Evolutionary conservation across 768 basidiomycete species (phyloP).

Genomic region (Boletus patriciae): DNA sequence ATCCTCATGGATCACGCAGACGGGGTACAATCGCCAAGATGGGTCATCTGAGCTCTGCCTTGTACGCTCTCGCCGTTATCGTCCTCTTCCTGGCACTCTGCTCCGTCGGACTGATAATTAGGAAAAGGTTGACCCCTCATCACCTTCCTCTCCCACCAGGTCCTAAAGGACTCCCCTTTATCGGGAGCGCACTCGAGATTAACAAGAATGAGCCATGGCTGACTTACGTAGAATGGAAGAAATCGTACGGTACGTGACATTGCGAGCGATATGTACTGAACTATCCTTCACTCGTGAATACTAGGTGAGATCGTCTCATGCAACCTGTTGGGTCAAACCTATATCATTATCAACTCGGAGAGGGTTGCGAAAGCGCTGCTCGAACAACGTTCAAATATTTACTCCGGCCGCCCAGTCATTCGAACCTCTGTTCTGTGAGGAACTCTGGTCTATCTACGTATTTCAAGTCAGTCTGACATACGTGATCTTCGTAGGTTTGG

Average conservation of each 20-base stretch:
- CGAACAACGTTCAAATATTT: slow-evolving; percentile 27
- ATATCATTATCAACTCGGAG: slow-evolving; percentile 26
- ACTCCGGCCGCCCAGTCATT: slow-evolving; percentile 22
- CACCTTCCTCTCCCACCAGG: slow-evolving; percentile 29
- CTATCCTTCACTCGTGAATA: background rate
- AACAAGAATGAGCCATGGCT: slow-evolving; percentile 31
- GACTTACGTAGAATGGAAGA: slow-evolving; percentile 33
- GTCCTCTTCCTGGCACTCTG: slow-evolving; percentile 1
- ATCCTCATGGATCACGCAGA: background rate
- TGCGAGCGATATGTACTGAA: background rate
- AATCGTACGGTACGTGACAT: slow-evolving; percentile 28
- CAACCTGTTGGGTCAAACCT: slow-evolving; percentile 21
- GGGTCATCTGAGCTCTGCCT: background rate
- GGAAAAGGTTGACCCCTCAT: slow-evolving; percentile 13
- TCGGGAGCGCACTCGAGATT: slow-evolving; percentile 29
- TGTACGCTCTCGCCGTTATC: background rate
- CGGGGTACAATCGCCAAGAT: slow-evolving; percentile 2
- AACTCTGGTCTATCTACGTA: no score
- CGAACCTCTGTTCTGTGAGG: slow-evolving; percentile 8
- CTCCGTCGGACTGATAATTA: background rate
- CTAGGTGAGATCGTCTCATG: slow-evolving; percentile 25
- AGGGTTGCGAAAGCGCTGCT: slow-evolving; percentile 21
- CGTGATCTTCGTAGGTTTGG: slow-evolving; percentile 19
- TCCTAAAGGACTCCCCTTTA: slow-evolving; percentile 27
- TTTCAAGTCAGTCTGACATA: background rate